These are phyloP conservation scores for Crotalaria pallida DNA, from an alignment of 306 rosid species.

Conservation along the genomic window DNA sequence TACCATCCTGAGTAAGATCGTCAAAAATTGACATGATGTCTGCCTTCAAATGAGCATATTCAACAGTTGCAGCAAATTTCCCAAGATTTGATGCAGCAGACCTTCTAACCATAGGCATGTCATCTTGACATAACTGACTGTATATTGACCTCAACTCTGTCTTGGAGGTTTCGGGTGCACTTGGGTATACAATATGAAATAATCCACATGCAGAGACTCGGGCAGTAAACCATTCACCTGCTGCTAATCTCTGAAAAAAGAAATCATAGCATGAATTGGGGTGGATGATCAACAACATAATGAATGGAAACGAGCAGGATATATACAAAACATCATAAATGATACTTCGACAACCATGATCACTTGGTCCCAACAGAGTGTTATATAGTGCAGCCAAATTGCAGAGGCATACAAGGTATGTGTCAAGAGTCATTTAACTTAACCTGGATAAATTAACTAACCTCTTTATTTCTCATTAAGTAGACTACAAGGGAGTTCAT, in stretches of 20 bases:
- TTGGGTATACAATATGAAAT: slow-evolving; percentile 86
- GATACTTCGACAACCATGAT: neutral
- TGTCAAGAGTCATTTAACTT: neutral
- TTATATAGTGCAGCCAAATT: neutral
- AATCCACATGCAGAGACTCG: slow-evolving; percentile 96
- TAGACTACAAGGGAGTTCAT: neutral
- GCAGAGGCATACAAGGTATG: neutral
- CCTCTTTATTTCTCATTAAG: neutral
- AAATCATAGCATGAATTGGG: neutral
- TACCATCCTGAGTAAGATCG: slow-evolving; percentile 97
- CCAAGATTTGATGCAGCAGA: slow-evolving; percentile 98
- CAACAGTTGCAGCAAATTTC: slow-evolving; percentile 92
- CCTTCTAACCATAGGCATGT: slow-evolving; percentile 99
- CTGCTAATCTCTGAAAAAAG: slow-evolving; percentile 80
- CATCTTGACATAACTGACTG: slow-evolving; percentile 95
- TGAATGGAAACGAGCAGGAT: neutral
- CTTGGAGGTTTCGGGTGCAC: slow-evolving; percentile 76
- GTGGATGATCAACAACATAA: slow-evolving; percentile 3
- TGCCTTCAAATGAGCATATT: slow-evolving; percentile 75
- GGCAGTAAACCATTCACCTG: slow-evolving; percentile 99
- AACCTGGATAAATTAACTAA: neutral
- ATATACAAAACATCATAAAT: neutral
- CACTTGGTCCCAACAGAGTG: slow-evolving; percentile 10
- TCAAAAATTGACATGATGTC: slow-evolving; percentile 88
- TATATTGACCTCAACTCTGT: slow-evolving; percentile 78